These are phyloP conservation scores for Populus hybrid DNA, from an alignment of 441 rosid species.

Conservation along the genomic window DNA sequence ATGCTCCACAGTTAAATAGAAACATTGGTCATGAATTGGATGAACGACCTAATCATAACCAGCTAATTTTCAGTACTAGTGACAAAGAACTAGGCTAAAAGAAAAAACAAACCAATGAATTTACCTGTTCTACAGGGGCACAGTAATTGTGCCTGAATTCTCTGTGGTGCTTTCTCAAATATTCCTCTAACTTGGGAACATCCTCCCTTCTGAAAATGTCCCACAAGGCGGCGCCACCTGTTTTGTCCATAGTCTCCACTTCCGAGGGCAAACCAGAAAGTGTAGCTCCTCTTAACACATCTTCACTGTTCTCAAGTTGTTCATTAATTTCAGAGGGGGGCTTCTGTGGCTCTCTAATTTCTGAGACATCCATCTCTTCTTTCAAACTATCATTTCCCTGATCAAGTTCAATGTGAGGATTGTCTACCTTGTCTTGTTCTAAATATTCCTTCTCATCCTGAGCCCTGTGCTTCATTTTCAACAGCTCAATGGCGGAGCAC, in stretches of 20 bases:
- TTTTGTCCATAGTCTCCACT: slow-evolving; percentile 24
- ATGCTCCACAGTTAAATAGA: slow-evolving; percentile 66
- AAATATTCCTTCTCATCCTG: too few relatives aligned
- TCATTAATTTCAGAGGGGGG: slow-evolving; percentile 7
- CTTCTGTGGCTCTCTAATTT: slow-evolving; percentile 14
- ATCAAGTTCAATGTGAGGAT: slow-evolving; percentile 9
- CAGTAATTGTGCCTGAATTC: slow-evolving; percentile 85
- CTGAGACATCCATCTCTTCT: slow-evolving; percentile 18
- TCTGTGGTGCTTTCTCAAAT: slow-evolving; percentile 56
- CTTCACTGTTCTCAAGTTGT: background rate
- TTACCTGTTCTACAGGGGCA: slow-evolving; percentile 61
- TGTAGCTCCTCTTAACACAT: slow-evolving; percentile 14
- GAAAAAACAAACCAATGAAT: background rate
- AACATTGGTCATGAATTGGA: slow-evolving; percentile 86
- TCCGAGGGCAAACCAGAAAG: background rate
- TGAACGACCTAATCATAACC: slow-evolving; percentile 52
- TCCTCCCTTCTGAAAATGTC: slow-evolving; percentile 93
- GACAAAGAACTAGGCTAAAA: background rate
- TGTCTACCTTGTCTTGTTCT: slow-evolving; percentile 11
- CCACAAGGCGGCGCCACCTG: slow-evolving; percentile 66
- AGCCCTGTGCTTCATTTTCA: slow-evolving; percentile 57
- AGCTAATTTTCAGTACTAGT: slow-evolving; percentile 7
- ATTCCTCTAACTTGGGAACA: slow-evolving; percentile 69
- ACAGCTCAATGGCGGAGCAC: slow-evolving; percentile 35
- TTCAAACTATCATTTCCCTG: slow-evolving; percentile 7